A percentile compares a stretch with the other conserved stretches of the same genome.
Conservation (phyloP, 2,329 filamentous ascomycete genomes). For the Penicillium sp. region DNA sequence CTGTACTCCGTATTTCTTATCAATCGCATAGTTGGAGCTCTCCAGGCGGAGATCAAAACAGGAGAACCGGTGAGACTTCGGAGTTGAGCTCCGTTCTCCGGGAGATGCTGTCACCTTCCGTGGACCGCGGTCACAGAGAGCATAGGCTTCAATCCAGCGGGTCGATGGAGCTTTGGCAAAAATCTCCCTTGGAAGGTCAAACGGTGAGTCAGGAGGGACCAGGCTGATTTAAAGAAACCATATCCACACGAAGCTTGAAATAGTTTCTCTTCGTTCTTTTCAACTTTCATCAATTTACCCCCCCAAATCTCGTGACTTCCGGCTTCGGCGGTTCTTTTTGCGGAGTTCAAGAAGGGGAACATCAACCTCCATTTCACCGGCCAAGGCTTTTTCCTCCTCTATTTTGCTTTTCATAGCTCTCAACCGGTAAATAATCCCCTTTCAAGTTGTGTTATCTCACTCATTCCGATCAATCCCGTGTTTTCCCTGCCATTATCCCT, state of each 20-base stretch:
- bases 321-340: slow-evolving; percentile 30
- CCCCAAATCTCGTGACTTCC: slow-evolving; percentile 20
- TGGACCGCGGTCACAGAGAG: background rate
- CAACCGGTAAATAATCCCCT: slow-evolving; percentile 20
- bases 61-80: slow-evolving; percentile 19
- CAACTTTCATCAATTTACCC: no score
- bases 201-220: slow-evolving; percentile 13
- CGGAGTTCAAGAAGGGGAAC: slow-evolving; percentile 8
- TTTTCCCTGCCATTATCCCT: slow-evolving; percentile 13
- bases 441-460: slow-evolving; percentile 9
- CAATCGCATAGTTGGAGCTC: slow-evolving; percentile 17
- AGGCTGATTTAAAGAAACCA: slow-evolving; percentile 6
- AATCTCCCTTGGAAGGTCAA: slow-evolving; percentile 8
- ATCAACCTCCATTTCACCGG: slow-evolving; percentile 15
- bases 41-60: slow-evolving; percentile 6
- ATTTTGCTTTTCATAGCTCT: slow-evolving; percentile 5
- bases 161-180: slow-evolving; percentile 14
- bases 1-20: background rate
- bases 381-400: slow-evolving; percentile 28
- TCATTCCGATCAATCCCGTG: slow-evolving; percentile 24
- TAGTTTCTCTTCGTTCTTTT: background rate
- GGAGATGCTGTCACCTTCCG: slow-evolving; percentile 7
- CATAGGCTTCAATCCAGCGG: slow-evolving; percentile 13
- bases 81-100: slow-evolving; percentile 27
- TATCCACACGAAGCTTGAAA: no score